A percentile compares a stretch with the other conserved stretches of the same genome.
phyloP scores from a whole-genome alignment of 2,329 filamentous ascomycete genomes.

The Aureobasidium sp. region DNA sequence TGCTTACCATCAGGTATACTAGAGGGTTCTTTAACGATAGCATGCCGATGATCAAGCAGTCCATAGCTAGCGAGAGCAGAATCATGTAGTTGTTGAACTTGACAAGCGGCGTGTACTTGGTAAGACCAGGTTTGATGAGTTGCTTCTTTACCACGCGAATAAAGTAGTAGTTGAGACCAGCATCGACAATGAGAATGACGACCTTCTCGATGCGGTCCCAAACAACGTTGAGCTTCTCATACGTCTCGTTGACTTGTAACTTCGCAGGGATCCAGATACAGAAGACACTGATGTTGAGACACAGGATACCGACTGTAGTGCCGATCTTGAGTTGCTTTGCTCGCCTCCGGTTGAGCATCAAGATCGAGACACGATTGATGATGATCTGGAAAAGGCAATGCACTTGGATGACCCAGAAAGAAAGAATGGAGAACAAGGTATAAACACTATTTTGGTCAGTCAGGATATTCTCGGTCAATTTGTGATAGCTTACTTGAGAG shows the following conservation, averaged over 20 bases:
- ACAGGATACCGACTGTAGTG: conserved; percentile 31
- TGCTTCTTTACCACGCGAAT: conserved; percentile 39
- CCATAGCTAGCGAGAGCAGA: conserved; percentile 45
- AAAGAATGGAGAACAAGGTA: background rate
- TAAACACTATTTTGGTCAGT: background rate
- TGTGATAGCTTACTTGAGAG: background rate
- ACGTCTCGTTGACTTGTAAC: conserved; percentile 28
- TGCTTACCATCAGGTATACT: conserved; percentile 28
- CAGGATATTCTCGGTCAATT: background rate
- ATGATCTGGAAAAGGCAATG: conserved; percentile 31
- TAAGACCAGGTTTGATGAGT: conserved; percentile 42
- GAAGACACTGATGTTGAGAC: conserved; percentile 24
- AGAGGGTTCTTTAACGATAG: conserved; percentile 43
- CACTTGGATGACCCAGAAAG: conserved; percentile 16
- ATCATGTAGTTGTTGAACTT: conserved; percentile 47
- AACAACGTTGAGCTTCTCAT: conserved; percentile 30
- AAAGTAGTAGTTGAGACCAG: conserved; percentile 33
- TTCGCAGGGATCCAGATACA: conserved; percentile 30
- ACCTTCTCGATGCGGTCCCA: conserved; percentile 35
- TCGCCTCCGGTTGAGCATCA: conserved; percentile 15
- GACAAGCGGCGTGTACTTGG: conserved; percentile 46
- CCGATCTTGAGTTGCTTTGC: conserved; percentile 33
- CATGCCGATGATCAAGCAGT: conserved; percentile 40
- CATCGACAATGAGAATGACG: conserved; percentile 33
- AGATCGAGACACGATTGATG: conserved; percentile 31